phyloP scores from a whole-genome alignment of 352 stramenopile genomes.

The Phytophthora rubi region DNA sequence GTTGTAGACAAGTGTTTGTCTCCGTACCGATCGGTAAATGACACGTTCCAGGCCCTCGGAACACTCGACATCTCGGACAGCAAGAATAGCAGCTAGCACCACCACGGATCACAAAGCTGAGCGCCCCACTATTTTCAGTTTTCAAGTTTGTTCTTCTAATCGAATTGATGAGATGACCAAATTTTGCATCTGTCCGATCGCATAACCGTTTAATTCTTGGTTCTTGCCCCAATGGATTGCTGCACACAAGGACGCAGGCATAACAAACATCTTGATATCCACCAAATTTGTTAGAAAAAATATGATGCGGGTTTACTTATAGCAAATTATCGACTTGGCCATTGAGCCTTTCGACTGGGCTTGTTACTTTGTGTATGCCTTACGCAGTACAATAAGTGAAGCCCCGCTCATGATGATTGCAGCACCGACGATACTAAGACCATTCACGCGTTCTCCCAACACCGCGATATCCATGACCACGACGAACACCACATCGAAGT shows the following conservation, averaged over 20 bases:
- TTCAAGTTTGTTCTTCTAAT: conserved; percentile 21
- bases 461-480: conserved; percentile 3
- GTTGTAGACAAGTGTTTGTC: not conserved
- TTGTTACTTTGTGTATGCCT: not conserved
- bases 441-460: not conserved
- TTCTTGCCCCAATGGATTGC: not conserved
- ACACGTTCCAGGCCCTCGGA: not conserved
- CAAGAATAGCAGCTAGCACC: conserved; percentile 18
- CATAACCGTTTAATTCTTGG: not conserved
- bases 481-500: conserved; percentile 6
- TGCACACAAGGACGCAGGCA: not conserved
- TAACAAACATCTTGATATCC: no score
- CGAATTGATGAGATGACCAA: conserved; percentile 24
- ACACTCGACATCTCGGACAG: not conserved
- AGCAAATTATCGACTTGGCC: no score
- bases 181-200: not conserved
- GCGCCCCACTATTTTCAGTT: conserved; percentile 28
- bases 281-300: no score
- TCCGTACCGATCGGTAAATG: conserved; percentile 14
- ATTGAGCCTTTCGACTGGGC: not conserved
- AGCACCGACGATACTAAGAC: conserved; percentile 1
- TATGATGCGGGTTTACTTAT: no score
- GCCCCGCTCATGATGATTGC: conserved; percentile 5
- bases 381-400: not conserved
- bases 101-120: not conserved